Evolutionary conservation across 768 basidiomycete species (phyloP), one percentile per base, ranked within the genome.

Genomic region (Suillus subaureus): DNA sequence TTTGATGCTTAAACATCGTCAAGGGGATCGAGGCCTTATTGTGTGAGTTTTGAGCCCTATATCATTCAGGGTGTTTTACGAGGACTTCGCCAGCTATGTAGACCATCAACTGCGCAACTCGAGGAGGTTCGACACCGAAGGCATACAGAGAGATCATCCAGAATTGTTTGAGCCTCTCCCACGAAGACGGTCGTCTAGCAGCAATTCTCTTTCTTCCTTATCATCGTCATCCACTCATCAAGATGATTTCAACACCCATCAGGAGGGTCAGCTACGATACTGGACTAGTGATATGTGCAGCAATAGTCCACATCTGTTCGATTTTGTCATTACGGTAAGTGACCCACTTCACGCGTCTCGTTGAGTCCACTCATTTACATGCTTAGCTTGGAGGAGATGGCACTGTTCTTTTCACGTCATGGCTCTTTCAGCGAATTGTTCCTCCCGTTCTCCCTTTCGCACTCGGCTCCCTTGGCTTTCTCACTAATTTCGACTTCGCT

Each of bases 401-500:
- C 16, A 99, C 97, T 0, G 96, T 99, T 3, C 86, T 99, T 18
- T 99, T 98, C 80, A 97, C 97, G 6, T 99, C 97, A 4, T 99
- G 97, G 97, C 83, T 99, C 39, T 99, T 99, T 82, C 97, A 99
- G 76, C 89, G 90, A 62, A 94, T 99, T 72, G 97, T 99, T 18
- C 97, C 97, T n/a, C 97, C 97, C 15, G 95, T 99, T 43, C 89
- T 99, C 16, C 90, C 97, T 1, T 99, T 99, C 76, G 96, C 97
- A 2, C 85, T 99, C 33, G 97, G 97, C 52, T 98, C 97, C 6
- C 87, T 99, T 31, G 97, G 97, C 56, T 99, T 99, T 80, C 90
- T 96, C 62, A 99, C 95, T 51, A 97, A 96, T 75, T 99, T 99
- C 74, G 89, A 99, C 81, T 95, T 98, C 76, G 83, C 87, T 64